Conservation (phyloP, 1,139 yeast genomes). For the Entelexis paramagnoliae region DNA sequence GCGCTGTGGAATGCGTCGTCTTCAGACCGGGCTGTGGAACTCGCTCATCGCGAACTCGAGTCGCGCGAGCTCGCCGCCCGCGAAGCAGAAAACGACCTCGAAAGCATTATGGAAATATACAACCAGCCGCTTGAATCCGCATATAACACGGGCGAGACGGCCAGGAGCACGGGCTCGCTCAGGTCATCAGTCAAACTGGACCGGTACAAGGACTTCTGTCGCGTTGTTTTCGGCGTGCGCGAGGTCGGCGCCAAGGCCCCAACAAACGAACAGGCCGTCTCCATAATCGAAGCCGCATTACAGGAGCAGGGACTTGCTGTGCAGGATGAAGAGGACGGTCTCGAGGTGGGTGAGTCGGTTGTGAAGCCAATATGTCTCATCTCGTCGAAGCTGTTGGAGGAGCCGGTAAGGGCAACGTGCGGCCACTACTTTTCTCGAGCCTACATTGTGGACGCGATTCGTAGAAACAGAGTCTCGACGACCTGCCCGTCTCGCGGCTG, state of each 20-base stretch:
- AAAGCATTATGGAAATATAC: background rate
- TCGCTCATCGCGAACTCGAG: background rate
- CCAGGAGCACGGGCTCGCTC: background rate
- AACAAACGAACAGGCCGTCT: background rate
- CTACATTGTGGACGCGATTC: background rate
- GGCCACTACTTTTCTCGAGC: slow-evolving; percentile 18
- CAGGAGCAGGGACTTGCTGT: background rate
- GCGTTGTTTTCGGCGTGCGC: background rate
- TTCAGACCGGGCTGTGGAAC: background rate
- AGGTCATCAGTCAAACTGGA: background rate
- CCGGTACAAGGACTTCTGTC: slow-evolving; percentile 1
- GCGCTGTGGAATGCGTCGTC: background rate
- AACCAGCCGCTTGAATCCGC: background rate
- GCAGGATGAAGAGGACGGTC: slow-evolving; percentile 9
- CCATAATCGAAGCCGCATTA: background rate
- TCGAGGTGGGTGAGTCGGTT: slow-evolving; percentile 9
- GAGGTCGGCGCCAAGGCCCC: slow-evolving; percentile 3
- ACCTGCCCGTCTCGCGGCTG: slow-evolving; percentile 18
- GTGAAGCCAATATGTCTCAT: slow-evolving; percentile 16
- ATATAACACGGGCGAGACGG: background rate
- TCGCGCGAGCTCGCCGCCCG: background rate
- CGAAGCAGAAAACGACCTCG: slow-evolving; percentile 1
- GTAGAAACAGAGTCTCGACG: background rate
- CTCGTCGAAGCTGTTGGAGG: slow-evolving; percentile 11
- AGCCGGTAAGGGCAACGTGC: slow-evolving; percentile 20